Evolutionary conservation across 306 rosid genomes (phyloP), one percentile per base, ranked within the genome.

Genomic region (Medicago truncatula): DNA sequence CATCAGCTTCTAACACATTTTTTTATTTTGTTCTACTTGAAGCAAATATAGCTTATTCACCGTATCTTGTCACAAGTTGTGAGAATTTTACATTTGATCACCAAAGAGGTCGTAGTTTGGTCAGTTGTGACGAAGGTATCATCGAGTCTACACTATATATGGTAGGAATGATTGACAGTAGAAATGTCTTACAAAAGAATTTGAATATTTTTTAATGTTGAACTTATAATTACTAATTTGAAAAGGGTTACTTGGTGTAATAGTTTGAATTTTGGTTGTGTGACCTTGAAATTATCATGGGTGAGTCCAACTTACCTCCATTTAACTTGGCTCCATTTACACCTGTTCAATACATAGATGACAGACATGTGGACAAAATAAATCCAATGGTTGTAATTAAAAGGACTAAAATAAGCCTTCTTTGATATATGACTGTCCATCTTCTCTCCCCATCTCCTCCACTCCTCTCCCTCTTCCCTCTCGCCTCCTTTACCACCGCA

Each of bases 31-130:
- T 82, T 28, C 41, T 11, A 36, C 36, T 58, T 28, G 31, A 23
- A 73, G 70, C 76, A 10, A 82, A 78, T 57, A 13, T 39, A 77
- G 56, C 13, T 52, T 78, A 18, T 73, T 59, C 77, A 60, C 21
- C 61, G 69, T 67, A 36, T 60, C 76, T 78, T 59, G 75, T 67
- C 54, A 76, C 41, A 28, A 60, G 3, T 17, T 41, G 38, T 49
- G 71, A 59, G 66, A 54, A 69, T n/a, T n/a, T n/a, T n/a, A n/a
- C n/a, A n/a, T 75, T 68, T 60, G 58, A 68, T 60, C 71, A 53
- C 46, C 71, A 10, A 23, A 20, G 76, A 10, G 12, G 65, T 39
- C 13, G 18, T 68, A 46, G 13, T 49, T 49, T 44, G 76, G 18
- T 57, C 25, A 56, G 71, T 40, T 81, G 5, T 38, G 70, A 70